Evolutionary conservation across 176 grass and related monocot genomes (phyloP), one percentile per base, ranked within the genome.

Genomic region (Guadua angustifolia): DNA sequence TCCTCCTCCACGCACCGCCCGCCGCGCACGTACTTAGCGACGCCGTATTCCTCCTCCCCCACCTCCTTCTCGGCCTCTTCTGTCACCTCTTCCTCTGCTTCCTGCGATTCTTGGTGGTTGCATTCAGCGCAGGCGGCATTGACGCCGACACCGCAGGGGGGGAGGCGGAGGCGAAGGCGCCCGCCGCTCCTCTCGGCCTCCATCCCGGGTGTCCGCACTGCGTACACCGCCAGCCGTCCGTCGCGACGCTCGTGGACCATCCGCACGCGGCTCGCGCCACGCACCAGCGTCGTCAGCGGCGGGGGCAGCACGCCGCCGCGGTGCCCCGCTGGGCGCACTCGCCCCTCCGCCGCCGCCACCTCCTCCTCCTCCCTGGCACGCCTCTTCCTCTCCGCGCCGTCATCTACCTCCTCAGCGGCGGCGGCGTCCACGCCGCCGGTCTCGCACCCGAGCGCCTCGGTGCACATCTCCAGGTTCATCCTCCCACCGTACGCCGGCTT

Each of bases 381-480:
- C 75, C 66, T 73, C 78, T 89, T 89, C 46, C 83, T 81, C 78
- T 71, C 61, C 15, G 42, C 42, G 19, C 21, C 11, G 53, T 51
- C 45, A 3, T 26, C 32, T 21, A 25, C 43, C 17, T 77, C 86
- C 52, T 81, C 79, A 19, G 86, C 77, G 39, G 75, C 75, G 2
- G 25, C 17, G 6, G 59, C 51, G 44, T 97, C 92, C 32, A 90
- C 44, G 35, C 78, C 84, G 69, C 94, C 94, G 45, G 78, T 97
- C 81, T 97, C 94, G 66, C 89, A 97, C 33, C 94, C 94, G 69
- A 97, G 84, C 18, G 75, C 86, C 89, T 97, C 94, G 25, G 94
- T 97, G 79, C 87, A 97, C 79, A 66, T 71, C 39, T 92, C 91
- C 18, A 90, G 87, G 89, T 86, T 94, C 66, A 71, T 86, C 47